Evolutionary conservation across 768 basidiomycete genomes (phyloP).

Genomic region (Pisolithus marmoratus): DNA sequence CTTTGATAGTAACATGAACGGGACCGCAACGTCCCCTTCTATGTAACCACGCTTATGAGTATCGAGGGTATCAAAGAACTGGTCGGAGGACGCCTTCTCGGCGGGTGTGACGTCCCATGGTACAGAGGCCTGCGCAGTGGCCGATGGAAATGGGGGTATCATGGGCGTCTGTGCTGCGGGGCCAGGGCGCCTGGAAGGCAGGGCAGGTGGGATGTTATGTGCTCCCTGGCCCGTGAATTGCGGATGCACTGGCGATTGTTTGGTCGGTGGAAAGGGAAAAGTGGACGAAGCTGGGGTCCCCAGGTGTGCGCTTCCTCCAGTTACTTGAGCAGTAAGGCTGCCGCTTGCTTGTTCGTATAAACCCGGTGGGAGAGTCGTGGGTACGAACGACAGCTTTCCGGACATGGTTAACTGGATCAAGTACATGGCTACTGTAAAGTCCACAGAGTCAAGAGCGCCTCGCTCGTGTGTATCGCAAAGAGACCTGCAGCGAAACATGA

Average conservation of each 20-base stretch:
- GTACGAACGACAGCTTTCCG: constrained; percentile 63
- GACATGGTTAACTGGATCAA: constrained; percentile 93
- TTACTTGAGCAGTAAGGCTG: constrained; percentile 43
- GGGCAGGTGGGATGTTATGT: constrained; percentile 17
- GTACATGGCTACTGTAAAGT: constrained; percentile 96
- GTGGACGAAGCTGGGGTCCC: constrained; percentile 51
- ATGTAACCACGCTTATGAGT: constrained; percentile 68
- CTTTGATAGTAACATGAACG: constrained; percentile 90
- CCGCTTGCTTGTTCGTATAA: constrained; percentile 80
- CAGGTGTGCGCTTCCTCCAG: constrained; percentile 54
- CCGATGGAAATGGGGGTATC: constrained; percentile 25
- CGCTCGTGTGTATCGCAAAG: constrained; percentile 94
- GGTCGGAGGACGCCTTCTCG: constrained; percentile 76
- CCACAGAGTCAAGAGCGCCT: constrained; percentile 80
- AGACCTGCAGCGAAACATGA: constrained; percentile 47
- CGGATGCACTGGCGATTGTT: constrained; percentile 61
- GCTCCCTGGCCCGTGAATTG: constrained; percentile 38
- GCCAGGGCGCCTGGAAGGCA: constrained; percentile 18
- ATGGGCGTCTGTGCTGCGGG: constrained; percentile 15
- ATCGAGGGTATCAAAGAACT: constrained; percentile 81
- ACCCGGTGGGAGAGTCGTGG: constrained; percentile 70
- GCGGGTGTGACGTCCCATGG: constrained; percentile 80
- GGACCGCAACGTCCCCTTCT: constrained; percentile 91
- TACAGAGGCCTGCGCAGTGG: constrained; percentile 19
- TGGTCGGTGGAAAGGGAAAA: constrained; percentile 37